phyloP scores from a whole-genome alignment of 129 eudicot genomes.

The Escallonia herrerae region DNA sequence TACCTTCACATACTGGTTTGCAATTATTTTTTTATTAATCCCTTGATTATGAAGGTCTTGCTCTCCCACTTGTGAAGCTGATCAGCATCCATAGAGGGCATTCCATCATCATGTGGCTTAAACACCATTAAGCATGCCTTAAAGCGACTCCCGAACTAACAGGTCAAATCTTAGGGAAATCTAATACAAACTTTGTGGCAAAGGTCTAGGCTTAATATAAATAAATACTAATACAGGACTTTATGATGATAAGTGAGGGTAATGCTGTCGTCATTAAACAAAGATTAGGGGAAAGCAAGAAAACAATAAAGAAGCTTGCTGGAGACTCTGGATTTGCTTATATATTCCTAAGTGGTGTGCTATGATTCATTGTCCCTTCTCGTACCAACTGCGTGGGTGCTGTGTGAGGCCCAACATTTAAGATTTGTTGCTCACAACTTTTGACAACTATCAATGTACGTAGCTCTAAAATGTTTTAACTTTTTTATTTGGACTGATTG shows the following conservation, averaged over 20 bases:
- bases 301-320: not conserved
- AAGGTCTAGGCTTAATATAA: not conserved
- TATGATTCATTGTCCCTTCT: too few species aligned
- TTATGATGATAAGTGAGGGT: conserved; percentile 35
- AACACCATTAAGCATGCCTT: conserved; percentile 36
- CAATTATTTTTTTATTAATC: too few species aligned
- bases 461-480: too few species aligned
- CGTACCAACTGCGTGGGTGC: too few species aligned
- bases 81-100: conserved; percentile 21
- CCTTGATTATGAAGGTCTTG: conserved; percentile 8
- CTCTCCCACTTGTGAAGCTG: conserved; percentile 29
- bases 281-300: not conserved
- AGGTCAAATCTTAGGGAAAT: not conserved
- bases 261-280: conserved; percentile 42
- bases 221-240: not conserved
- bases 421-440: too few species aligned
- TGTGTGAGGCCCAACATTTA: too few species aligned
- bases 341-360: too few species aligned
- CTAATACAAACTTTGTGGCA: not conserved
- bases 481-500: too few species aligned
- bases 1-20: too few species aligned
- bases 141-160: conserved; percentile 50
- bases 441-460: too few species aligned
- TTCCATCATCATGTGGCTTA: conserved; percentile 42
- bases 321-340: too few species aligned